phyloP scores from a whole-genome alignment of 2,329 filamentous ascomycete genomes.

The Colletotrichum caudatum region DNA sequence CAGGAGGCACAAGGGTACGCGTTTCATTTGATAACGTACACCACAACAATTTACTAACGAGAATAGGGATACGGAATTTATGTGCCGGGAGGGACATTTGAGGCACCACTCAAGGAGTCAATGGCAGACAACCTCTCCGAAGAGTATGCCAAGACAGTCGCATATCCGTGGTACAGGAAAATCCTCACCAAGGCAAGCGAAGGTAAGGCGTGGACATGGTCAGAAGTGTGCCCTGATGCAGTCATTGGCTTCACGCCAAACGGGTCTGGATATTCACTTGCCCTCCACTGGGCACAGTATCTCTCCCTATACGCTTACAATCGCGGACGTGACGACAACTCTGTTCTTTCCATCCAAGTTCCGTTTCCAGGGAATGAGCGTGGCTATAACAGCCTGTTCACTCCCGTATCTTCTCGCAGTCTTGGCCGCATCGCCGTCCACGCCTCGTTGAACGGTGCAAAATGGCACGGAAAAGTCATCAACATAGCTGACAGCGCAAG shows the following conservation, averaged over 20 bases:
- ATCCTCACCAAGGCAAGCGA: constrained; percentile 48
- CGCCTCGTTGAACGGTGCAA: constrained; percentile 46
- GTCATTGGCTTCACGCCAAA: constrained; percentile 56
- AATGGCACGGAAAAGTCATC: constrained; percentile 49
- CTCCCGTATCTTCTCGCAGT: constrained; percentile 49
- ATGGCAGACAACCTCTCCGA: constrained; percentile 50
- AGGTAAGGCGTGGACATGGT: constrained; percentile 52
- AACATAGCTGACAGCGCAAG: constrained; percentile 49
- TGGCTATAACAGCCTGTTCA: constrained; percentile 47
- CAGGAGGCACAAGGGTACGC: constrained; percentile 51
- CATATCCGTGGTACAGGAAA: constrained; percentile 50
- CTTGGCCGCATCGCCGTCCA: constrained; percentile 49
- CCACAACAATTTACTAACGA: not conserved
- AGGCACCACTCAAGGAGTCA: constrained; percentile 49
- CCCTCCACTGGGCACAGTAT: constrained; percentile 56
- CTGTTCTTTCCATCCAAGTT: constrained; percentile 15
- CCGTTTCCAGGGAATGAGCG: constrained; percentile 49
- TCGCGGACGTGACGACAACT: constrained; percentile 36
- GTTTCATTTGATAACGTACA: fast-evolving
- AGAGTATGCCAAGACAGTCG: constrained; percentile 52
- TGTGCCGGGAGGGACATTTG: constrained; percentile 49
- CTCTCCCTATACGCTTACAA: constrained; percentile 52
- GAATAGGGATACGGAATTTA: constrained; percentile 55
- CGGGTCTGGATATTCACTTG: constrained; percentile 52
- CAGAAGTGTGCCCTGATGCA: constrained; percentile 54